Evolutionary conservation across 768 basidiomycete species (phyloP).

Genomic region (Russula olivacea): DNA sequence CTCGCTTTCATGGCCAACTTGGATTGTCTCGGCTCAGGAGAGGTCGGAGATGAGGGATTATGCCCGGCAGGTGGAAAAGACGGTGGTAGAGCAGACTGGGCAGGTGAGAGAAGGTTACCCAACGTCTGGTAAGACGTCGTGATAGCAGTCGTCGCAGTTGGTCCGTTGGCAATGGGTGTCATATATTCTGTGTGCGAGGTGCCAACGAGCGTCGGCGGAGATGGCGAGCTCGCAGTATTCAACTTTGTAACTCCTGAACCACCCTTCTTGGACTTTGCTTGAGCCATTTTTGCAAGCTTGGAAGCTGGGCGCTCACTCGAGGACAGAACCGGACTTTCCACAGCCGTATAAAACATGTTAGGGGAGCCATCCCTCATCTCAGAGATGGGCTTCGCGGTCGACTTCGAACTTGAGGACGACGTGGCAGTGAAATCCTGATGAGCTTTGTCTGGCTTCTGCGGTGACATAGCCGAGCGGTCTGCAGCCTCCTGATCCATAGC

Average conservation of each 20-base stretch:
- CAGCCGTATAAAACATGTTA: constrained; percentile 5
- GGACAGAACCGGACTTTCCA: constrained; percentile 3
- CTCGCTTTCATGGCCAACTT: constrained; percentile 75
- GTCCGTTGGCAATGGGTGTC: constrained; percentile 74
- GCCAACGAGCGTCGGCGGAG: constrained; percentile 34
- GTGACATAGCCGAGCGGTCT: constrained; percentile 32
- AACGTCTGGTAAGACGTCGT: constrained; percentile 76
- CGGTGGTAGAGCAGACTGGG: constrained; percentile 27
- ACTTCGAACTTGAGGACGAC: constrained; percentile 22
- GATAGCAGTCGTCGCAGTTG: constrained; percentile 79
- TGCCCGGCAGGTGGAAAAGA: constrained; percentile 24
- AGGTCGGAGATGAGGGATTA: constrained; percentile 21
- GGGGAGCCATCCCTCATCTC: constrained; percentile 7
- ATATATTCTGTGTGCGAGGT: constrained; percentile 59
- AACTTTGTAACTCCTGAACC: constrained; percentile 28
- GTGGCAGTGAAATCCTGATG: constrained; percentile 11
- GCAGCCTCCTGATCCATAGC: constrained; percentile 57
- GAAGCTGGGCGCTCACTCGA: constrained; percentile 39
- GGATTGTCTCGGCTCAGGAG: constrained; percentile 45
- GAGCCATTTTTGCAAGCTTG: constrained; percentile 69
- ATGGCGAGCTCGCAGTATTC: constrained; percentile 22
- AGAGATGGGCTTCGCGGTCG: constrained; percentile 12
- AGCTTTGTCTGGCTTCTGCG: constrained; percentile 7
- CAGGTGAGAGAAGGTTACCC: constrained; percentile 44
- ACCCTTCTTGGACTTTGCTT: constrained; percentile 43